Evolutionary conservation across 495 filamentous ascomycete species (phyloP).

Genomic region (Penicillium paradoxum): DNA sequence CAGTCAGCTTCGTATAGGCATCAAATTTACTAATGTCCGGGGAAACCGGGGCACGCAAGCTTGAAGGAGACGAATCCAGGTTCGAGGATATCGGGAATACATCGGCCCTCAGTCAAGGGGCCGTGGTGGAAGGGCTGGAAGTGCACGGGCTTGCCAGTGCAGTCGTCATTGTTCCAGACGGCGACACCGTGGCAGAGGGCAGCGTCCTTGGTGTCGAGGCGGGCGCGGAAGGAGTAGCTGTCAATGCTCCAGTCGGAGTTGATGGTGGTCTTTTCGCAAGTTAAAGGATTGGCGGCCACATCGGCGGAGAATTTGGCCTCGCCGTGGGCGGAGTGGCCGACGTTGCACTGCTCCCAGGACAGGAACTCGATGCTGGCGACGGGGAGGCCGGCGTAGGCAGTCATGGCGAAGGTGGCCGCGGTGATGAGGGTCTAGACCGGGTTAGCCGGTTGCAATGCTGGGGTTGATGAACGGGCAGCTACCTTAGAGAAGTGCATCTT

Average conservation of each 20-base stretch:
- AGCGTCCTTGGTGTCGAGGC: conserved; percentile 22
- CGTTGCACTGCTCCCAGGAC: conserved; percentile 22
- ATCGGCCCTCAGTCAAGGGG: conserved; percentile 16
- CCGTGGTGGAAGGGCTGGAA: conserved; percentile 17
- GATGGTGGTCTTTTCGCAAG: conserved; percentile 23
- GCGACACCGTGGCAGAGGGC: conserved; percentile 15
- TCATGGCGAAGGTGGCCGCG: conserved; percentile 17
- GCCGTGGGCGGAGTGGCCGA: conserved; percentile 12
- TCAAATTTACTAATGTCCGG: not conserved
- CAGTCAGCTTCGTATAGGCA: not conserved
- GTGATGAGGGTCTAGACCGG: conserved; percentile 16
- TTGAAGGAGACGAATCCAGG: conserved; percentile 22
- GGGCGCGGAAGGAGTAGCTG: conserved; percentile 20
- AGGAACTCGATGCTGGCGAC: conserved; percentile 22
- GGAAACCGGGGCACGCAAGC: conserved; percentile 13
- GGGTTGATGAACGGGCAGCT: not conserved
- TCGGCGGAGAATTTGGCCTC: conserved; percentile 14
- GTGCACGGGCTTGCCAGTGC: conserved; percentile 14
- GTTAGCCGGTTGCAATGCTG: not conserved
- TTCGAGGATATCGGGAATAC: conserved; percentile 21
- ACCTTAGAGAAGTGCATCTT: conserved; percentile 19
- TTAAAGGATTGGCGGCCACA: conserved; percentile 14
- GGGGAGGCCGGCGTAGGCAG: conserved; percentile 18
- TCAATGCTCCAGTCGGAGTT: conserved; percentile 26
- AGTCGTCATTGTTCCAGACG: conserved; percentile 24